Base-by-base conservation (phyloP, 2,329 filamentous ascomycete species). In the Calonectria fujianensis region DNA sequence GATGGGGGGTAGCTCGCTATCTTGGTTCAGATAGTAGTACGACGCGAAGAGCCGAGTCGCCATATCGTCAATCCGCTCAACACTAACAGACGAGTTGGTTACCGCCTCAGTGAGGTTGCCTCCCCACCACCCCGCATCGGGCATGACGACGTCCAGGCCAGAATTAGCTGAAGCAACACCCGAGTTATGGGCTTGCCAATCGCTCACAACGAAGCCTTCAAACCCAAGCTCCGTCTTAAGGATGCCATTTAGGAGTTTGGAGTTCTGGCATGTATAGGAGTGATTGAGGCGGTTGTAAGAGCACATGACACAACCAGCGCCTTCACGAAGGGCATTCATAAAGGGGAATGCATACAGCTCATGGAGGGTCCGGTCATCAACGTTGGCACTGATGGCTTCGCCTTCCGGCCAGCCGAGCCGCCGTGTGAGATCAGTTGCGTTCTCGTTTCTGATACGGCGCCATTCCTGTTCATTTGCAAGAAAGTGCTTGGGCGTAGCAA, bases 41-140 rank as follows among this genome's bases (percentile, higher is more conserved):
- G 92, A 88, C 4, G 93, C 89, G 91, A 94, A 93, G 82, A 94
- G 98, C 80, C 97, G 93, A 85, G 95, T 94, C 7, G 92, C 95
- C 93, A 98, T 98, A 82, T 98, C 97, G 79, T 98, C 96, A 13
- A 98, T 83, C 65, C 96, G 92, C 90, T 94, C 98, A 79, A 94
- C 91, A 0, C 96, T 95, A 37, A 98, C 87, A 1, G 96, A 98
- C 41, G 96, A 96, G 82, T 98, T 98, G 79, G 98, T 85, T 5
- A 98, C 93, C 1, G 95, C 95, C 59, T 98, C 87, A 2, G 96
- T 98, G 79, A 98, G 85, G 85, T 98, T 98, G 32, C 92, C 87
- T 16, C 96, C 96, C 94, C 94, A 98, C 88, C 89, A 97, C 20
- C 93, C 93, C 61, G 86, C 96, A 70, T 95, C 95, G 0, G 94